Evolutionary conservation across 2,329 filamentous ascomycete species (phyloP), one percentile per base, ranked within the genome.

Genomic region (Apiospora malaysiana): DNA sequence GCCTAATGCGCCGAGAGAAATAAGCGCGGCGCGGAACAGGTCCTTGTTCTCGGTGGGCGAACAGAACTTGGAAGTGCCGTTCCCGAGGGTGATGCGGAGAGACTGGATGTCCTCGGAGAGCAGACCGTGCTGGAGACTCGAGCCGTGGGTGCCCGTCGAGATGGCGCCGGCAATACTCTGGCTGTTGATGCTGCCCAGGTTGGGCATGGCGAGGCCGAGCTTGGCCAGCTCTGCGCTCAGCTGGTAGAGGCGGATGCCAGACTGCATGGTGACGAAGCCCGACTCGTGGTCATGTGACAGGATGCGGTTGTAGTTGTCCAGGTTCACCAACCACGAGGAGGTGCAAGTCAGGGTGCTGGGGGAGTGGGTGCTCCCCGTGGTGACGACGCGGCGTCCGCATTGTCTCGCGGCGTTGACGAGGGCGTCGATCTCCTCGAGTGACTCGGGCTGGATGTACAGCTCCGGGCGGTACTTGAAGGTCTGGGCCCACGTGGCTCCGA

Each of bases 91-190:
- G 73, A 99, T 90, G 27, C 91, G 92, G 72, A 99, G 83, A 6
- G 90, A 88, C 25, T 90, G 83, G 27, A 98, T 88, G 70, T 90
- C 91, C 78, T 97, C 92, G 0, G 93, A 95, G 73, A 99, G 85
- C 73, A 98, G 86, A 1, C 95, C 95, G 82, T 98, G 94, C 45
- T 83, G 85, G 71, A 97, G 84, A 70, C 93, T 96, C 77, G 93
- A 97, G 59, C 96, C 96, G 80, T 99, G 96, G 0, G 96, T 98
- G 21, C 93, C 95, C 0, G 96, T 99, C 25, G 93, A 91, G 72
- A 98, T 97, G 18, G 94, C 95, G 40, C 96, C 96, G 1, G 94
- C 94, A 73, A 98, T 91, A 71, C 93, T 96, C 85, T 99, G 96
- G 77, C 94, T 90, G 80, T 98, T 94, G 82, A 99, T 99, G 80